Evolutionary conservation across 1,139 yeast genomes (phyloP).

Genomic region (Chernovozyma aurita): DNA sequence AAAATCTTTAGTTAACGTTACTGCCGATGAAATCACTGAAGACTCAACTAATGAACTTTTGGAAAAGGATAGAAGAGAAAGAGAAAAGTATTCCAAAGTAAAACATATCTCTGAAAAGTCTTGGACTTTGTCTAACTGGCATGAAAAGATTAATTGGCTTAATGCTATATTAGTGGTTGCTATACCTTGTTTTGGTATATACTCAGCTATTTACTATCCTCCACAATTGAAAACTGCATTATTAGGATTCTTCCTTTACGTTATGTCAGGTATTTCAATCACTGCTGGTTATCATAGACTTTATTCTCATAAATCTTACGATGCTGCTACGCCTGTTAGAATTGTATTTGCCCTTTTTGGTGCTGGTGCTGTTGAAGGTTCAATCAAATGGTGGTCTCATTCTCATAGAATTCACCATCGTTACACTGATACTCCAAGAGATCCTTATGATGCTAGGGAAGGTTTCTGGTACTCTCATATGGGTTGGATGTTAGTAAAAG

Average conservation of each 20-base stretch:
- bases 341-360: constrained; percentile 79
- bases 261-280: constrained; percentile 78
- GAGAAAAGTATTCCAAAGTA: constrained; percentile 40
- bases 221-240: constrained; percentile 57
- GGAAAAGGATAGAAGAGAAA: constrained; percentile 53
- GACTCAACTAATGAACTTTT: constrained; percentile 46
- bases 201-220: constrained; percentile 43
- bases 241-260: constrained; percentile 61
- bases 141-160: constrained; percentile 89
- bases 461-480: constrained; percentile 96
- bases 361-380: constrained; percentile 94
- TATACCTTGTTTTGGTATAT: constrained; percentile 65
- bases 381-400: constrained; percentile 98
- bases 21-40: constrained; percentile 57
- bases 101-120: constrained; percentile 89
- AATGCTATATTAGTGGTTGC: constrained; percentile 73
- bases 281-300: constrained; percentile 81
- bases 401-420: constrained; percentile 97
- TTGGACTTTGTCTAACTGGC: constrained; percentile 81
- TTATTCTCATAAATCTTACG: constrained; percentile 82
- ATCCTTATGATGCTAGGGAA: constrained; percentile 93
- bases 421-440: constrained; percentile 93
- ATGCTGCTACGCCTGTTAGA: constrained; percentile 67
- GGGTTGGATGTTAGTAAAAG: constrained; percentile 95
- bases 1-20: constrained; percentile 60